Conservation (phyloP, 2,329 filamentous ascomycete species). For the Diaporthe citriasiana region DNA sequence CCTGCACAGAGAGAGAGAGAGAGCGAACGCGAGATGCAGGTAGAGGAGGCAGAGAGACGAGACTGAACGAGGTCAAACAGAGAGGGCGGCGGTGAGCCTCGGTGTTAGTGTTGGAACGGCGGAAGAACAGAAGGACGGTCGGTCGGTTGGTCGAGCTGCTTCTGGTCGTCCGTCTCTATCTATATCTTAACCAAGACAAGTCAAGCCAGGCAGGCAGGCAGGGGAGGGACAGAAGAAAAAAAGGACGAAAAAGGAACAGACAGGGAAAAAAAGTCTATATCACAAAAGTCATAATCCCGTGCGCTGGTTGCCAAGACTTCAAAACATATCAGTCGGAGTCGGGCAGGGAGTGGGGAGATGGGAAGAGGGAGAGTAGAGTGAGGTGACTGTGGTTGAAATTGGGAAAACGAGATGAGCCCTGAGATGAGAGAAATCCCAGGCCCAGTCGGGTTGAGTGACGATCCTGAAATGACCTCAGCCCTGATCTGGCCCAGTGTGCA, state of each 20-base stretch:
- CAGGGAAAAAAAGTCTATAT: constrained; percentile 24
- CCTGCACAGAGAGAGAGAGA: neutral
- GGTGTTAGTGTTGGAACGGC: neutral
- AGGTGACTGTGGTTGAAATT: constrained; percentile 24
- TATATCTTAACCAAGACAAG: constrained; percentile 13
- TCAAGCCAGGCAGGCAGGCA: neutral
- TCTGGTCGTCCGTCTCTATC: constrained; percentile 7
- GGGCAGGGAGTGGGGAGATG: constrained; percentile 25
- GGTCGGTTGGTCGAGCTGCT: constrained; percentile 12
- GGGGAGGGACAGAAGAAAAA: neutral
- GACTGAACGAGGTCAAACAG: neutral
- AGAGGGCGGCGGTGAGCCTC: constrained; percentile 3
- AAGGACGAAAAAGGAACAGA: constrained; percentile 4
- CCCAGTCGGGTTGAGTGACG: constrained; percentile 16
- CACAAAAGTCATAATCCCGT: constrained; percentile 23
- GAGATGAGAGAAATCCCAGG: constrained; percentile 26
- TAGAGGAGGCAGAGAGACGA: neutral
- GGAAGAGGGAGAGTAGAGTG: neutral
- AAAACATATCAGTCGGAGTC: constrained; percentile 18
- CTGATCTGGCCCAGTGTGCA: constrained; percentile 21
- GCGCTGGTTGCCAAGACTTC: constrained; percentile 20
- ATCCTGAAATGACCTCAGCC: constrained; percentile 33
- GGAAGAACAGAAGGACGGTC: neutral
- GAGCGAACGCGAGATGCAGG: neutral
- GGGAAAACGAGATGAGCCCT: constrained; percentile 33